Conservation (phyloP, 768 basidiomycete species). For the Boletus tomentosulus region DNA sequence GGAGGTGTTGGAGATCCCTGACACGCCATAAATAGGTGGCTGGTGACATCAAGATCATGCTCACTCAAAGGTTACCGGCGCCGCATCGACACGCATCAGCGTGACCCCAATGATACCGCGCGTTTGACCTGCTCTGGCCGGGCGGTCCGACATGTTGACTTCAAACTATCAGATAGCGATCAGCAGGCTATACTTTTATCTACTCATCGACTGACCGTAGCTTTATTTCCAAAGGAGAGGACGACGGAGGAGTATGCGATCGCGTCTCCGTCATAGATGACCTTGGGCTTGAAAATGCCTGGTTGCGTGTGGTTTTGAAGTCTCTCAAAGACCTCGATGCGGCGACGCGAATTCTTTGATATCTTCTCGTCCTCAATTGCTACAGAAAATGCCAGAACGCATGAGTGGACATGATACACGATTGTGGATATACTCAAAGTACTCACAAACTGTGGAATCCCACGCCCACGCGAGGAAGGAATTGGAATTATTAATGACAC, state of each 20-base stretch:
- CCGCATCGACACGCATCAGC: slow-evolving; percentile 38
- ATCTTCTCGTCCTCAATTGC: slow-evolving; percentile 17
- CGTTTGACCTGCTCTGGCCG: slow-evolving; percentile 8
- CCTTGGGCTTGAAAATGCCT: slow-evolving; percentile 36
- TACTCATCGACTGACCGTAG: slow-evolving; percentile 23
- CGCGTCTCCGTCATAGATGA: slow-evolving; percentile 44
- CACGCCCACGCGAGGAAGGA: slow-evolving; percentile 2
- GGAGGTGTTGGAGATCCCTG: slow-evolving; percentile 25
- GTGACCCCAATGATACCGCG: slow-evolving; percentile 31
- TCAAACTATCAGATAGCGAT: slow-evolving; percentile 28
- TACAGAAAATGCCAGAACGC: neutral
- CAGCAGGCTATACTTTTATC: neutral
- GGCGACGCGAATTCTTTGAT: slow-evolving; percentile 11
- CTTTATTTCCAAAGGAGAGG: slow-evolving; percentile 31
- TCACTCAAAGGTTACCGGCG: slow-evolving; percentile 35
- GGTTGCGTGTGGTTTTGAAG: slow-evolving; percentile 39
- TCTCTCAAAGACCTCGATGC: slow-evolving; percentile 28
- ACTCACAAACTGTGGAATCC: slow-evolving; percentile 27
- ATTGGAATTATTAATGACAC: slow-evolving; percentile 3
- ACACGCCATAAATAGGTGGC: neutral
- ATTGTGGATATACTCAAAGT: neutral
- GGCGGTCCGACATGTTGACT: slow-evolving; percentile 31
- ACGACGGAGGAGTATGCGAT: slow-evolving; percentile 37
- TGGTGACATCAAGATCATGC: neutral
- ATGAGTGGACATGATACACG: slow-evolving; percentile 1